phyloP scores from a whole-genome alignment of 208 protist genomes.

The Trypanosoma mega region DNA sequence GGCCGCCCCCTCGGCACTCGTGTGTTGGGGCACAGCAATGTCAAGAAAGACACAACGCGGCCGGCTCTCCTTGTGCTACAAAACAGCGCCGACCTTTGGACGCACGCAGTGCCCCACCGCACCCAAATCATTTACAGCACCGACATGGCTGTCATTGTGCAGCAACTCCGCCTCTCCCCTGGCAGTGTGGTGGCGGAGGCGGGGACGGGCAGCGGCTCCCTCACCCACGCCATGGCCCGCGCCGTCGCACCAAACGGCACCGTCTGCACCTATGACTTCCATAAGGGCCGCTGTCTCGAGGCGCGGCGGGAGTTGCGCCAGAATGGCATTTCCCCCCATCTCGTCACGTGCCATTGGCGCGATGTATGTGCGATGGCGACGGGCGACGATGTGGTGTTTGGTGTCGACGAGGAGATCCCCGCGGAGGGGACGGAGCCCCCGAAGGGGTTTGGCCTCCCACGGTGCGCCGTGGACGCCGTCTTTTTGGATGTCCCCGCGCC shows the following conservation, averaged over 20 bases:
- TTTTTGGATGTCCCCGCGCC: slow-evolving; percentile 93
- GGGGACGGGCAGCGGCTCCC: slow-evolving; percentile 87
- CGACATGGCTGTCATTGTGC: slow-evolving; percentile 86
- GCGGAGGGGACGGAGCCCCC: slow-evolving; percentile 36
- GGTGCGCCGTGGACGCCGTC: slow-evolving; percentile 79
- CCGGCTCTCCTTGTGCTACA: slow-evolving; percentile 65
- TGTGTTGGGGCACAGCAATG: slow-evolving; percentile 62
- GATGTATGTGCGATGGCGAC: slow-evolving; percentile 75
- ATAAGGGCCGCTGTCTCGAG: slow-evolving; percentile 76
- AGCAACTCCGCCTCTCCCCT: slow-evolving; percentile 70
- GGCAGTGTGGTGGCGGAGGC: slow-evolving; percentile 84
- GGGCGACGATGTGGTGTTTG: background rate
- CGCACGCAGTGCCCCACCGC: slow-evolving; percentile 84
- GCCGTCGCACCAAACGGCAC: slow-evolving; percentile 76
- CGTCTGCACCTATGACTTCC: slow-evolving; percentile 90
- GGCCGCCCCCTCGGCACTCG: slow-evolving; percentile 56
- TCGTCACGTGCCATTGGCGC: slow-evolving; percentile 78
- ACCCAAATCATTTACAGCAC: slow-evolving; percentile 93
- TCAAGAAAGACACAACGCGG: slow-evolving; percentile 40
- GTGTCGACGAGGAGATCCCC: slow-evolving; percentile 20
- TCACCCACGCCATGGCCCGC: slow-evolving; percentile 84
- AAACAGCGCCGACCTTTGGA: slow-evolving; percentile 89
- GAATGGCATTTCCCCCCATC: slow-evolving; percentile 50
- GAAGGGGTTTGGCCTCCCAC: slow-evolving; percentile 73
- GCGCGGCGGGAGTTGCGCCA: slow-evolving; percentile 74